phyloP scores from a whole-genome alignment of 495 filamentous ascomycete genomes.

The Penicillium mononematosum region DNA sequence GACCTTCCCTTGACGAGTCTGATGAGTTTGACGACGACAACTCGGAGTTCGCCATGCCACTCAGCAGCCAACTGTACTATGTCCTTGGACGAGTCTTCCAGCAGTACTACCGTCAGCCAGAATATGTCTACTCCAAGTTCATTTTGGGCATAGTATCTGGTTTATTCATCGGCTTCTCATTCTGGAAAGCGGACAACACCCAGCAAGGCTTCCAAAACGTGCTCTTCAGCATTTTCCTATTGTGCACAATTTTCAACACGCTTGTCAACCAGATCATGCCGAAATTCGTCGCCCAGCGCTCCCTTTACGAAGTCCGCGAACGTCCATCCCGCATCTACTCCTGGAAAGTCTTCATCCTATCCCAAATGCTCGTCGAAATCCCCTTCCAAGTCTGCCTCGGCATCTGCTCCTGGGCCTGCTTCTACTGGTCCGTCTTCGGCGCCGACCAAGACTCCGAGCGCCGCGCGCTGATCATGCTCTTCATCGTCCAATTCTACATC shows the following conservation, averaged over 20 bases:
- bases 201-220: conserved; percentile 79
- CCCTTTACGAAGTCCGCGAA: conserved; percentile 53
- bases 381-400: conserved; percentile 48
- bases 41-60: conserved; percentile 52
- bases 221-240: conserved; percentile 78
- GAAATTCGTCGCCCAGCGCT: conserved; percentile 46
- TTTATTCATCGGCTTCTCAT: conserved; percentile 86
- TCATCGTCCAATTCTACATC: conserved; percentile 50
- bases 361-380: conserved; percentile 50
- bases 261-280: conserved; percentile 61
- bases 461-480: conserved; percentile 52
- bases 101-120: conserved; percentile 53
- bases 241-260: conserved; percentile 71
- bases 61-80: conserved; percentile 44
- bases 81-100: conserved; percentile 48
- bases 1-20: not conserved
- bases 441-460: conserved; percentile 40
- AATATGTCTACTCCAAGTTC: conserved; percentile 51
- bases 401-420: conserved; percentile 45
- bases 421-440: conserved; percentile 48
- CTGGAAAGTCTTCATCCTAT: conserved; percentile 53
- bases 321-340: conserved; percentile 49
- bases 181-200: conserved; percentile 66
- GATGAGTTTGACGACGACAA: conserved; percentile 19
- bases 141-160: conserved; percentile 48